phyloP scores from a whole-genome alignment of 345 rosid genomes.

The Gynandropsis gynandra region DNA sequence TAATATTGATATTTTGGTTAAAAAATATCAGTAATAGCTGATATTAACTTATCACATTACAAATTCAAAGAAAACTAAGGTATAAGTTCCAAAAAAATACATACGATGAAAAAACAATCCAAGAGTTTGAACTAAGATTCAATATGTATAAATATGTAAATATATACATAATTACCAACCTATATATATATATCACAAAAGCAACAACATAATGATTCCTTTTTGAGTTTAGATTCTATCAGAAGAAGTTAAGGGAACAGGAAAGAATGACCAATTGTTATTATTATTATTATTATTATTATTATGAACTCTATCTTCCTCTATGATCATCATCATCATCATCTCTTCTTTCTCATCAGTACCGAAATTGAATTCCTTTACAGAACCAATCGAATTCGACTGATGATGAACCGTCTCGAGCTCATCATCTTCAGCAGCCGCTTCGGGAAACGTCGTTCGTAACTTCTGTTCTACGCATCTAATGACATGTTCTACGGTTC shows the following conservation, averaged over 20 bases:
- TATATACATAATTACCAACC: no score
- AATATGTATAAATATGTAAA: no score
- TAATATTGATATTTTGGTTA: no score
- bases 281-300: no score
- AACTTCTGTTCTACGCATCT: slow-evolving; percentile 43
- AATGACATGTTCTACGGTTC: slow-evolving; percentile 39
- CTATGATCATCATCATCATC: slow-evolving; percentile 39
- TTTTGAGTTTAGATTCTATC: slow-evolving; percentile 15
- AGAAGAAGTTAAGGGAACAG: slow-evolving; percentile 26
- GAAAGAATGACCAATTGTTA: slow-evolving; percentile 71
- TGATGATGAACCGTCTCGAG: slow-evolving; percentile 29
- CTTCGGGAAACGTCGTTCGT: slow-evolving; percentile 34
- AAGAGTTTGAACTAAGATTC: no score
- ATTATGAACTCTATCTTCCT: slow-evolving; percentile 31
- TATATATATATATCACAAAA: no score
- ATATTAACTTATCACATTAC: no score
- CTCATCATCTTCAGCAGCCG: slow-evolving; percentile 21
- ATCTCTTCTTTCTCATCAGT: slow-evolving; percentile 48
- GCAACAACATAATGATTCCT: no score
- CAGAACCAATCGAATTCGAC: slow-evolving; percentile 50
- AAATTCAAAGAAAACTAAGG: no score
- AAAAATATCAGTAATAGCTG: no score
- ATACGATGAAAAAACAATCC: no score
- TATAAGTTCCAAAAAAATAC: no score
- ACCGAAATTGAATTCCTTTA: slow-evolving; percentile 65